phyloP scores from a whole-genome alignment of 2,329 filamentous ascomycete species.

The Emmonsia crescens region DNA sequence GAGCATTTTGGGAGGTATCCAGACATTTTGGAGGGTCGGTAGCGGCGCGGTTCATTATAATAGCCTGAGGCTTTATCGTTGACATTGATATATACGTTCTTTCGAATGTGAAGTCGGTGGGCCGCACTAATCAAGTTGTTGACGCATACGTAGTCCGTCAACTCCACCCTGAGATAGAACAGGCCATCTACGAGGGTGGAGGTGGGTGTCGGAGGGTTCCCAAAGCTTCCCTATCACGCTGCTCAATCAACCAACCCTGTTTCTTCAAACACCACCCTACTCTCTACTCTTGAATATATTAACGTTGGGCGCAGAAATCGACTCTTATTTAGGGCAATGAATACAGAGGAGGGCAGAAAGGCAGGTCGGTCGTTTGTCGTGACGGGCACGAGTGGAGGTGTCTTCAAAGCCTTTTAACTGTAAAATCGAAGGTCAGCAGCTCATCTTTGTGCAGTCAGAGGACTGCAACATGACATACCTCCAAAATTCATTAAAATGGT shows the following conservation, averaged over 20 bases:
- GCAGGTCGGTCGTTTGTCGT: too few species aligned
- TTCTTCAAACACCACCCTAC: background rate
- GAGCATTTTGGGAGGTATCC: background rate
- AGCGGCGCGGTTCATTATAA: background rate
- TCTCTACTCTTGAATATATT: background rate
- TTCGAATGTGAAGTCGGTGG: background rate
- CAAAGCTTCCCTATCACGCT: background rate
- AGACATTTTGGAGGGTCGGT: background rate
- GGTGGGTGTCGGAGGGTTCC: background rate
- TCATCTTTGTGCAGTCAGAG: background rate
- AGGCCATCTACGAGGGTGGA: constrained; percentile 1
- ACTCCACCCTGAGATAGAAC: background rate
- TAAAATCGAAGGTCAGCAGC: background rate
- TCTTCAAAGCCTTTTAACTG: too few species aligned
- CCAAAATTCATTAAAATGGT: background rate
- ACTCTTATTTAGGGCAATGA: background rate
- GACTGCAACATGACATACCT: background rate
- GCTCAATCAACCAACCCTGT: background rate
- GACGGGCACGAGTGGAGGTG: background rate
- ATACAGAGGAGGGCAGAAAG: background rate
- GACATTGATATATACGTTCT: background rate
- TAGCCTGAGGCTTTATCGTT: background rate
- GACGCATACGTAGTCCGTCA: background rate
- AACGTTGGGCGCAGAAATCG: background rate
- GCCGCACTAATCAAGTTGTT: background rate